Evolutionary conservation across 371 early-diverging fungal genomes (phyloP), one percentile per base, ranked within the genome.

Genomic region (Coemansia sp.): DNA sequence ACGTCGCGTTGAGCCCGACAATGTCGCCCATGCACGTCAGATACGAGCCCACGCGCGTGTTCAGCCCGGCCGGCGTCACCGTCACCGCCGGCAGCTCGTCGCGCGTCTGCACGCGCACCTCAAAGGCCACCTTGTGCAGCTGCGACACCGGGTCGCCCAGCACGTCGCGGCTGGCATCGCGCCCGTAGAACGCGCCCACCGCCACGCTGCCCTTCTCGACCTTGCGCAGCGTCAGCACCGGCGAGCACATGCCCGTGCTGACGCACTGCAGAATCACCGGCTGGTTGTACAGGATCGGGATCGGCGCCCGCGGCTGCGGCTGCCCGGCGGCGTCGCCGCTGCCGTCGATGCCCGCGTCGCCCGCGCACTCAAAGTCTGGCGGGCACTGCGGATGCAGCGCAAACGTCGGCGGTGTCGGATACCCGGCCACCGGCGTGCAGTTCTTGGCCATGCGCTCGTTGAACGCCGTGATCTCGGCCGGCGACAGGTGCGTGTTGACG

Each of bases 41-140:
- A 36, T 89, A 90, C 12, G 83, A 83, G 7, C 85, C 86, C 12
- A 57, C 72, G 55, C 47, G 78, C 36, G 43, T 77, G 72, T 61
- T 82, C 80, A 52, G 84, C 79, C 40, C 86, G 65, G 65, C 78
- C 54, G 56, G 66, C 56, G 69, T 63, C 49, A 63, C 68, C 52
- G 77, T 61, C 68, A 69, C 69, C 51, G 74, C 71, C 1, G 74
- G 74, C 1, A 74, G 70, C 62, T 70, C 71, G 20, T 74, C 71
- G 34, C 64, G 74, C 12, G 66, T 62, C 59, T 74, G 71, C 14
- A 74, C 69, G 10, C 82, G 81, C 45, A 92, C 84, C 77, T 94
- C 89, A 69, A 95, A 91, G 1, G 93, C 91, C 2, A 94, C 86
- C 78, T 94, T 94, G 82, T 95, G 94, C 33, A 95, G 80, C 72